phyloP scores from a whole-genome alignment of 768 basidiomycete species.

The Obba rivulosa region DNA sequence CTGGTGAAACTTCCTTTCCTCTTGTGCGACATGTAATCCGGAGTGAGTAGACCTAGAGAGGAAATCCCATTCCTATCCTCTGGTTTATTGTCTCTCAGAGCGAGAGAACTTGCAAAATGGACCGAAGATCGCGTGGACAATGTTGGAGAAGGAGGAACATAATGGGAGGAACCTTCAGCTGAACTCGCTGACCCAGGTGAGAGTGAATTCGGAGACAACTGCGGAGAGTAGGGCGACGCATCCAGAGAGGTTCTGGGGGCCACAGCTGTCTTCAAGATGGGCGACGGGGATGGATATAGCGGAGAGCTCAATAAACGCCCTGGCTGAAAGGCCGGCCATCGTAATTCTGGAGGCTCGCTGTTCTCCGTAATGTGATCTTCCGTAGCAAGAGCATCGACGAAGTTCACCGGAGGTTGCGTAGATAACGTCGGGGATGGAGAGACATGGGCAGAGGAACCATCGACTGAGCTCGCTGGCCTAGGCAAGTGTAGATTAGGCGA shows the following conservation, averaged over 20 bases:
- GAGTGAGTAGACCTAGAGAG: slow-evolving; percentile 46
- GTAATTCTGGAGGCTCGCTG: too few relatives aligned
- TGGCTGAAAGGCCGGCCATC: too few relatives aligned
- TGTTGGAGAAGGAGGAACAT: slow-evolving; percentile 71
- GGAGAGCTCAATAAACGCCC: too few relatives aligned
- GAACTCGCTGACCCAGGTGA: slow-evolving; percentile 33
- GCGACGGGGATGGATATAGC: neutral
- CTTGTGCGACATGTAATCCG: slow-evolving; percentile 34
- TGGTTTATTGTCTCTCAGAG: slow-evolving; percentile 66
- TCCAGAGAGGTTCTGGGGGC: slow-evolving; percentile 6
- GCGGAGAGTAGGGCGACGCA: slow-evolving; percentile 10
- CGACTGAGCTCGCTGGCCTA: slow-evolving; percentile 27
- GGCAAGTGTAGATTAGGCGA: too few relatives aligned
- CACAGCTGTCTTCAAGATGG: neutral
- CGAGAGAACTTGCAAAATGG: slow-evolving; percentile 50
- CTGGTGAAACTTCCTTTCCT: slow-evolving; percentile 60
- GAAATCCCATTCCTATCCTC: slow-evolving; percentile 47
- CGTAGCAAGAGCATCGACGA: slow-evolving; percentile 50
- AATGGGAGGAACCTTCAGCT: slow-evolving; percentile 30
- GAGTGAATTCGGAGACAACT: slow-evolving; percentile 10
- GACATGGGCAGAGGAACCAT: slow-evolving; percentile 29
- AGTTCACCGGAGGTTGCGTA: slow-evolving; percentile 54
- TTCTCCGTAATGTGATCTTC: too few relatives aligned
- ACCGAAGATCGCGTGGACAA: slow-evolving; percentile 61
- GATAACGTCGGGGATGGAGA: slow-evolving; percentile 81